Evolutionary conservation across 2,329 filamentous ascomycete genomes (phyloP).

Genomic region (Claviceps pazoutovae): DNA sequence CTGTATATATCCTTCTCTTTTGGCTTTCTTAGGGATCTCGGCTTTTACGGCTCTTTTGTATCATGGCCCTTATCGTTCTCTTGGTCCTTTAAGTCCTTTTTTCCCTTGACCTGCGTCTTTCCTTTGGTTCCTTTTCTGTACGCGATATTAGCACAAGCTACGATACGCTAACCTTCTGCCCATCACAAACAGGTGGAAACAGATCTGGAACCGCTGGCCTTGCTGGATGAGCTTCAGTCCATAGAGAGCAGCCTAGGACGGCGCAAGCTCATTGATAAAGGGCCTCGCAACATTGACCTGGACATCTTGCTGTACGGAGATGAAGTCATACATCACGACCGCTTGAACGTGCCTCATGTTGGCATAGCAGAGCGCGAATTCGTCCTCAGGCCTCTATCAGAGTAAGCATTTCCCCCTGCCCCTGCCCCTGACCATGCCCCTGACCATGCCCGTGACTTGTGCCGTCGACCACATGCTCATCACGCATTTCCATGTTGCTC

Average conservation of each 20-base stretch:
- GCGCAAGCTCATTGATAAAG: constrained; percentile 79
- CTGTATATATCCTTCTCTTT: too few relatives aligned
- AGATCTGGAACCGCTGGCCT: constrained; percentile 53
- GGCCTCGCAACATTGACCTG: constrained; percentile 84
- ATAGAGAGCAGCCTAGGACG: constrained; percentile 74
- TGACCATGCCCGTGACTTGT: neutral
- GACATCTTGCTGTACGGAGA: constrained; percentile 79
- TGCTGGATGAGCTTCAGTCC: constrained; percentile 68
- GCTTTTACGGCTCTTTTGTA: too few relatives aligned
- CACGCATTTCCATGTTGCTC: neutral
- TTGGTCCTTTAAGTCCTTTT: neutral
- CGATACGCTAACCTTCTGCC: neutral
- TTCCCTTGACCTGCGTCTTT: neutral
- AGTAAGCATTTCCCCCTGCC: constrained; percentile 34
- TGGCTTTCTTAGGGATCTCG: too few relatives aligned
- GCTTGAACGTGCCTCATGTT: constrained; percentile 72
- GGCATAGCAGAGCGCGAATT: constrained; percentile 86
- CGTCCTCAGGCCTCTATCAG: constrained; percentile 72
- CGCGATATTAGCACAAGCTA: neutral
- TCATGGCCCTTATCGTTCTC: too few relatives aligned
- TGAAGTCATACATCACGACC: constrained; percentile 48
- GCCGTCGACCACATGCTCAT: neutral
- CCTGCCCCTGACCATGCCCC: neutral
- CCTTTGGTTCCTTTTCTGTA: neutral
- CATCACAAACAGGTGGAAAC: constrained; percentile 56